Evolutionary conservation across 345 rosid species (phyloP), one percentile per base, ranked within the genome.

Genomic region (Turritis glabra): DNA sequence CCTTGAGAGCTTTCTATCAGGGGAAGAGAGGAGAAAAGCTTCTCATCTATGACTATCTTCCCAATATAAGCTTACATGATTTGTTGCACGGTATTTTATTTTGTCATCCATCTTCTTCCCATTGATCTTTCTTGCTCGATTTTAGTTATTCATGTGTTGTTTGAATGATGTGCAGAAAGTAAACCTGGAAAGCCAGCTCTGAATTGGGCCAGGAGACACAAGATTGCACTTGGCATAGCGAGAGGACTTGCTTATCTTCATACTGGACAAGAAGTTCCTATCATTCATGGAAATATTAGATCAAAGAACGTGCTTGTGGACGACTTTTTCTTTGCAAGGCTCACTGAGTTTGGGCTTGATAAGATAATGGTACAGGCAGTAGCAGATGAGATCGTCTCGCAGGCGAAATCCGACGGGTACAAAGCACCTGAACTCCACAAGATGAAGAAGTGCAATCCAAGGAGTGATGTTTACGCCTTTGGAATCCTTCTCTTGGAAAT

Each of bases 21-120:
- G 99, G 99, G 68, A 94, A 89, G 75, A 85, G 97, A 84, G 97
- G 99, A 64, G 99, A 95, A 73, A 90, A 95, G 89, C 90, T 95
- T 29, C 99, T 95, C 48, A 91, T 95, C 46, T 95, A 91, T 80
- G 99, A 95, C 67, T 92, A 88, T 79, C 88, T 95, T 51, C 97
- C 97, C 21, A 88, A 85, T 69, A 84, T 87, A 73, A 85, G 82
- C 77, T 87, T 95, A 74, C 80, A 91, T 81, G 97, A 95, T 72
- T 84, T 87, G 77, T 85, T 95, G 74, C 97, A 92, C 64, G 97
- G 99, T 94, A 91, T 56, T 11, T 35, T 21, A 47, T 47, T 46
- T 66, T 0, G 0, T 46, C 50, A 17, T 60, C 13, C 3, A 72
- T 19, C 35, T 64, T 19, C 10, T 35, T 54, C 12, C 23, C 26